Evolutionary conservation across 352 stramenopile species (phyloP).

Genomic region (Phytophthora nicotianae): DNA sequence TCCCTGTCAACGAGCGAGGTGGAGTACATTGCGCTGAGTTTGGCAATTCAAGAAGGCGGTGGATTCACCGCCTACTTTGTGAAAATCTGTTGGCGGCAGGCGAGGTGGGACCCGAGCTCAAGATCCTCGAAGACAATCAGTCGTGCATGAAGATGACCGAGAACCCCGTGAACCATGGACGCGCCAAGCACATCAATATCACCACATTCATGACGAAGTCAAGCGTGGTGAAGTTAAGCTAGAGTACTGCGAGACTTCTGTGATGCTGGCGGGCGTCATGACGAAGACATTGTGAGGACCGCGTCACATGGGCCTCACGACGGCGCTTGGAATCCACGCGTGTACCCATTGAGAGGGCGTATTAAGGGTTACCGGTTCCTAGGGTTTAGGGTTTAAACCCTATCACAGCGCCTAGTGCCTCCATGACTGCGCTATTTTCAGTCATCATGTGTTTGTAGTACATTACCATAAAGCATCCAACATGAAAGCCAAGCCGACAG

Average conservation of each 20-base stretch:
- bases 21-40: slow-evolving; percentile 14
- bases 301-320: not conserved
- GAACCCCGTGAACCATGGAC: not conserved
- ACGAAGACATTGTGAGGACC: not conserved
- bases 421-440: not conserved
- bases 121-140: slow-evolving; percentile 16
- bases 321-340: not conserved
- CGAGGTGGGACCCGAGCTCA: slow-evolving; percentile 12
- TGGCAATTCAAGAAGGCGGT: slow-evolving; percentile 8
- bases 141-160: slow-evolving; percentile 9
- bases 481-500: slow-evolving; percentile 4
- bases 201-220: not conserved
- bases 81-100: slow-evolving; percentile 2
- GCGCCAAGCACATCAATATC: not conserved
- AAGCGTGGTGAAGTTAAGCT: slow-evolving; percentile 1
- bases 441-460: slow-evolving; percentile 12
- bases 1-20: slow-evolving; percentile 16
- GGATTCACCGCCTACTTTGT: slow-evolving; percentile 2
- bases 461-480: slow-evolving; percentile 9
- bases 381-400: no score
- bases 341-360: not conserved
- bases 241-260: not conserved
- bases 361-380: not conserved
- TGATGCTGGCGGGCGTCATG: not conserved
- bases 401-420: not conserved